Percentiles rank a stretch among this genome's conserved stretches.
These are phyloP conservation scores for Boechera divaricarpa DNA, from an alignment of 345 rosid genomes.

Conservation along the genomic window DNA sequence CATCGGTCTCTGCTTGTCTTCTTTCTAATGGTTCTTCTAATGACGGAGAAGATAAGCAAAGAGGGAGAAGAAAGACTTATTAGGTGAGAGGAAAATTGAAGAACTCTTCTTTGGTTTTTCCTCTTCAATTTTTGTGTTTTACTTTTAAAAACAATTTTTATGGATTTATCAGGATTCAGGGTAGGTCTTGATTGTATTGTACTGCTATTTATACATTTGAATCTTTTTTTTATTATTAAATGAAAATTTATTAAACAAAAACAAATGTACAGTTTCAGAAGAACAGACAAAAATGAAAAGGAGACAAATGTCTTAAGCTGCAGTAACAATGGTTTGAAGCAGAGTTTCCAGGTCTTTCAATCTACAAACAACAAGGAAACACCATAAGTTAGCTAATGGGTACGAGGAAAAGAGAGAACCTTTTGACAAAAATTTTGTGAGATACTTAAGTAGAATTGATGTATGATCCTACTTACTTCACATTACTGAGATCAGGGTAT, in stretches of 20 bases:
- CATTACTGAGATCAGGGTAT: slow-evolving; percentile 80
- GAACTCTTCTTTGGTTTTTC: slow-evolving; percentile 15
- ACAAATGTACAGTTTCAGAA: slow-evolving; percentile 23
- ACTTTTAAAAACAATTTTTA: neutral
- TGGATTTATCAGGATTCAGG: slow-evolving; percentile 39
- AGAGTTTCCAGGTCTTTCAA: slow-evolving; percentile 41
- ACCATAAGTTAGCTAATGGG: neutral
- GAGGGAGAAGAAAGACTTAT: slow-evolving; percentile 16
- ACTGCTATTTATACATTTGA: slow-evolving; percentile 27
- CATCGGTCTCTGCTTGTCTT: slow-evolving; percentile 17
- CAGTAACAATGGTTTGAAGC: slow-evolving; percentile 36
- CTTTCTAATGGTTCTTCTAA: slow-evolving; percentile 20
- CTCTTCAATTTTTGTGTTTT: slow-evolving; percentile 33
- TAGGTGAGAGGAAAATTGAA: slow-evolving; percentile 21
- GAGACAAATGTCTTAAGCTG: slow-evolving; percentile 29
- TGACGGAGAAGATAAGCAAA: slow-evolving; percentile 31
- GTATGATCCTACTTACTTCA: slow-evolving; percentile 53
- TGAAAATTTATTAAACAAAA: neutral
- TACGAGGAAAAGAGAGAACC: neutral
- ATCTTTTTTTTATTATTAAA: neutral
- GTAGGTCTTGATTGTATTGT: slow-evolving; percentile 40
- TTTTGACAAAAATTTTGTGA: neutral
- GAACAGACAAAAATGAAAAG: slow-evolving; percentile 1
- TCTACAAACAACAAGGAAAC: slow-evolving; percentile 15
- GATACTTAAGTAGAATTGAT: neutral